Percentiles rank a stretch among this genome's conserved stretches.
These are phyloP conservation scores for Gossypium bickii DNA, from an alignment of 345 rosid species.

Conservation along the genomic window DNA sequence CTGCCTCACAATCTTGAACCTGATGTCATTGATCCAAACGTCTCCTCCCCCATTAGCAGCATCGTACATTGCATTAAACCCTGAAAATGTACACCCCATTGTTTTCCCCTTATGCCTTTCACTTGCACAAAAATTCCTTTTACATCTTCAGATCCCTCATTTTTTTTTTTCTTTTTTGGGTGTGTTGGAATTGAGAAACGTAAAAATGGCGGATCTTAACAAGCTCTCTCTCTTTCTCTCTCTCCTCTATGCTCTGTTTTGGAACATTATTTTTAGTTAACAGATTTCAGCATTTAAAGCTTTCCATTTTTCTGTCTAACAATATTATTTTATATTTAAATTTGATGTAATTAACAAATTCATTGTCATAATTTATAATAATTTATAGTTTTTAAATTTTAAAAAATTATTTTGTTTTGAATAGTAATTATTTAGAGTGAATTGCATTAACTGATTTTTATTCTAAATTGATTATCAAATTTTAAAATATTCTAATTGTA, in stretches of 20 bases:
- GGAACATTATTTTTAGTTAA: neutral
- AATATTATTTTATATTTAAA: too few relatives aligned
- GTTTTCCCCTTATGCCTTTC: slow-evolving; percentile 4
- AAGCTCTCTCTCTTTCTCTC: neutral
- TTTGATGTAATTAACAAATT: too few relatives aligned
- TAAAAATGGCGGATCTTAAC: slow-evolving; percentile 21
- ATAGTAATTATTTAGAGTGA: too few relatives aligned
- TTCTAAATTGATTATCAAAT: too few relatives aligned
- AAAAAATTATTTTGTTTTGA: too few relatives aligned
- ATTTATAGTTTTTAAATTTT: too few relatives aligned
- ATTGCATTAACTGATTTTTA: too few relatives aligned
- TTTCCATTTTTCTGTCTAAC: neutral
- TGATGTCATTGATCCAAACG: slow-evolving; percentile 95
- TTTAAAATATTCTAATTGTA: too few relatives aligned
- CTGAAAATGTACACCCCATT: slow-evolving; percentile 94
- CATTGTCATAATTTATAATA: too few relatives aligned
- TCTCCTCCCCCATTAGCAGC: slow-evolving; percentile 84
- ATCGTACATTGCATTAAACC: slow-evolving; percentile 87
- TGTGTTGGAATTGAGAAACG: neutral
- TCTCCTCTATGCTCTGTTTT: neutral
- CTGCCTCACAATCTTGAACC: slow-evolving; percentile 83
- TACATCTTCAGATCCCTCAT: slow-evolving; percentile 40
- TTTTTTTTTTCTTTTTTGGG: neutral
- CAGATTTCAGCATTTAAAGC: neutral
- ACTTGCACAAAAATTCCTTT: neutral